A percentile compares a stretch with the other conserved stretches of the same genome.
Evolutionary conservation across 352 stramenopile species (phyloP).

Genomic region (Heterotrichella gracilis): DNA sequence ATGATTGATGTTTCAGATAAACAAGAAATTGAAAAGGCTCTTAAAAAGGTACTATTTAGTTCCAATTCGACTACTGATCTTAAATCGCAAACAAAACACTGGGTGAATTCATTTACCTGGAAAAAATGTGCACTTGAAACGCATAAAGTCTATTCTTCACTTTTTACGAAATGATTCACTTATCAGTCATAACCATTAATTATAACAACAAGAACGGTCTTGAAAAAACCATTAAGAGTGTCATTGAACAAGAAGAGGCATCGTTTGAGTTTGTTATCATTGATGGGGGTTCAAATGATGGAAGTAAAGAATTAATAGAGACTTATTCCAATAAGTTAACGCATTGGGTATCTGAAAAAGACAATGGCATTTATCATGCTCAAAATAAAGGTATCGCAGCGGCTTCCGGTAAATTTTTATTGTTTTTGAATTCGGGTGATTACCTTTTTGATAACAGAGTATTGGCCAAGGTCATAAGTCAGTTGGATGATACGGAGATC

Average conservation of each 20-base stretch:
- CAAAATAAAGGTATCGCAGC: neutral
- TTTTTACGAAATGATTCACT: too few relatives aligned
- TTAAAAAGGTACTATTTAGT: too few relatives aligned
- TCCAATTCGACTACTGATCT: too few relatives aligned
- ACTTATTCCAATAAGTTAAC: neutral
- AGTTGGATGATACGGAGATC: neutral
- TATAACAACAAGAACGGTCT: neutral
- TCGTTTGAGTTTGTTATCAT: neutral
- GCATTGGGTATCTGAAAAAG: neutral
- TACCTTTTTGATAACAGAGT: neutral
- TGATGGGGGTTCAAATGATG: neutral
- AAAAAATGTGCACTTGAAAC: too few relatives aligned
- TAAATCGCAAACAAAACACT: too few relatives aligned
- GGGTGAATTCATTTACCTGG: too few relatives aligned
- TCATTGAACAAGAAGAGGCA: neutral
- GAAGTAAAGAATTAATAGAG: neutral
- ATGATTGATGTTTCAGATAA: too few relatives aligned
- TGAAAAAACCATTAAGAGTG: neutral
- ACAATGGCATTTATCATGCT: neutral
- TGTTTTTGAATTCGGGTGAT: slow-evolving; percentile 3
- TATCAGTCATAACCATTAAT: neutral
- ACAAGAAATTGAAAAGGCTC: too few relatives aligned
- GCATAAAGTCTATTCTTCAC: too few relatives aligned
- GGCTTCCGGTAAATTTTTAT: neutral
- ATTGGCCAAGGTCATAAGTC: neutral